Evolutionary conservation across 768 basidiomycete genomes (phyloP).

Genomic region (Gloeopeniophorella convolvens): DNA sequence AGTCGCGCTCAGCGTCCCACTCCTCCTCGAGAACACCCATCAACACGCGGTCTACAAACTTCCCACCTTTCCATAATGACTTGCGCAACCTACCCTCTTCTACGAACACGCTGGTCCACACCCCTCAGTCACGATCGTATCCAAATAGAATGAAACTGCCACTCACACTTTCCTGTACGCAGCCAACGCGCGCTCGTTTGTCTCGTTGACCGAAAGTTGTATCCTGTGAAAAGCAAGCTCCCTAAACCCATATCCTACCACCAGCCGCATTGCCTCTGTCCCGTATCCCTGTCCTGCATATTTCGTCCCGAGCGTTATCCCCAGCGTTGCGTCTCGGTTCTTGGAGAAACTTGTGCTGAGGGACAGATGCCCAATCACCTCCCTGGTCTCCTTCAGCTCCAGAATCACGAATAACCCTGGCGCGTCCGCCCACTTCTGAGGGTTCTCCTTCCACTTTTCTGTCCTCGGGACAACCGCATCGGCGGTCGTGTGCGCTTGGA

Average conservation of each 20-base stretch:
- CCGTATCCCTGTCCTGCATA: conserved; percentile 25
- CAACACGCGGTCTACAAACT: conserved; percentile 33
- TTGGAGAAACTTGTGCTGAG: not conserved
- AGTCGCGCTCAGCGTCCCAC: too few species aligned
- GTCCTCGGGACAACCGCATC: not conserved
- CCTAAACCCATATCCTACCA: conserved; percentile 23
- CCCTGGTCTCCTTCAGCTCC: not conserved
- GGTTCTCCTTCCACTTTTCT: not conserved
- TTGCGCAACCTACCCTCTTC: conserved; percentile 24
- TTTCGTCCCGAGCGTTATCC: not conserved
- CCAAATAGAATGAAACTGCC: not conserved
- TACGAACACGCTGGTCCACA: conserved; percentile 32
- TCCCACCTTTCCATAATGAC: conserved; percentile 33
- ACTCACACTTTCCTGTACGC: conserved; percentile 30
- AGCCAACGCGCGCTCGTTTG: conserved; percentile 21
- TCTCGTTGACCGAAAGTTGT: conserved; percentile 23
- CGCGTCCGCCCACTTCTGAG: not conserved
- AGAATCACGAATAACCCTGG: not conserved
- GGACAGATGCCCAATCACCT: not conserved
- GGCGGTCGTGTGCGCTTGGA: not conserved
- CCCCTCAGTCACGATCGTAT: not conserved
- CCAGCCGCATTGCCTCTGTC: conserved; percentile 18
- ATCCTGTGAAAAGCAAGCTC: conserved; percentile 28
- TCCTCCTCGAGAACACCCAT: conserved; percentile 38
- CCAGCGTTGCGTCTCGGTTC: not conserved